Base-by-base conservation (phyloP, 331 rosid genomes). In the Malus hybrid region DNA sequence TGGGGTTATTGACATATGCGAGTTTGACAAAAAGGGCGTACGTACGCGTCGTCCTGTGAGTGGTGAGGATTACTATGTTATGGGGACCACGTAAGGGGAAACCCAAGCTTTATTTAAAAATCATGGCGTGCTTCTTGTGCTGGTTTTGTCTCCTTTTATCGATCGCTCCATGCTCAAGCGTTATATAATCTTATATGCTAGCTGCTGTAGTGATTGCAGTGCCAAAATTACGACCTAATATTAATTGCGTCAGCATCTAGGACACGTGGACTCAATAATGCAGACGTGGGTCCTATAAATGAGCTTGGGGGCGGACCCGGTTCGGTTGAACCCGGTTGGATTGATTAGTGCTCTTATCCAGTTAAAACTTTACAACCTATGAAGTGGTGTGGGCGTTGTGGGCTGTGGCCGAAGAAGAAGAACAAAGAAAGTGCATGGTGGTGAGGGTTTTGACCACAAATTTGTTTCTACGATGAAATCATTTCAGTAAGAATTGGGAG, bases 191-290 rank as follows among this genome's bases (percentile, higher is more conserved):
- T 8, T 10, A 1, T 62, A 12, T 62, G 67, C 36, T 62, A 48
- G 3, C n/a, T 31, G 68, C 56, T 57, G 57, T 80, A 33, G 63
- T 66, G 20, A 70, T 15, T 15, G 56, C 56, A 50, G 56, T 50
- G n/a, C 18, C 56, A 6, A 48, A 16, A 48, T 48, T 15, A 63
- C 10, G 48, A 60, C 77, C 80, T 33, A 50, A 22, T 50, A 81
- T 72, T 79, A 29, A 84, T 79, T 71, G 84, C 85, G 71, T 91
- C 88, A 88, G 24, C 86, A 54, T 61, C 80, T 11, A 59, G 55
- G 91, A 88, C 90, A 91, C 90, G 93, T 88, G 90, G 88, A 8
- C 72, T 62, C 87, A 87, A 89, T 84, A 63, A 83, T 86, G n/a
- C 50, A 72, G 24, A 6, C 29, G 81, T 44, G 74, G 85, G 80